phyloP scores from a whole-genome alignment of 2,329 filamentous ascomycete genomes.

The Stenocarpella maydis region DNA sequence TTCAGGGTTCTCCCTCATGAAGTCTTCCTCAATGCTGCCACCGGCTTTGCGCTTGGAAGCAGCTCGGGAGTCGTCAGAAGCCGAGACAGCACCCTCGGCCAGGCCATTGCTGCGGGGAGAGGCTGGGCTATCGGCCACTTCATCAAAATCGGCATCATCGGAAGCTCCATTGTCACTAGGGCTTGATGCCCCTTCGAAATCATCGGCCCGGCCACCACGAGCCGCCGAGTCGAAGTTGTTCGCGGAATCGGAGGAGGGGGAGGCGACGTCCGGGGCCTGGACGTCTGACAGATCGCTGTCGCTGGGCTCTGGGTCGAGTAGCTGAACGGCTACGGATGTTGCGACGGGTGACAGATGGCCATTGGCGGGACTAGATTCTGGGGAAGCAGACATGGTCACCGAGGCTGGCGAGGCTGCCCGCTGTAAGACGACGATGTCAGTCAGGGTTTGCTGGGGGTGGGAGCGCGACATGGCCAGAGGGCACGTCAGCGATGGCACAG shows the following conservation, averaged over 20 bases:
- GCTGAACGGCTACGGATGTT: conserved; percentile 51
- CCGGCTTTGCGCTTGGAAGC: conserved; percentile 76
- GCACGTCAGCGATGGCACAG: conserved; percentile 40
- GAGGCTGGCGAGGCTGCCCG: conserved; percentile 69
- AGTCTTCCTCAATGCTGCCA: conserved; percentile 75
- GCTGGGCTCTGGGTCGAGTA: conserved; percentile 59
- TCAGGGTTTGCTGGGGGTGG: conserved; percentile 47
- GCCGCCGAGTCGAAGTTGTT: conserved; percentile 48
- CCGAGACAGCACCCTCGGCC: conserved; percentile 65
- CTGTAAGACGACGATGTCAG: conserved; percentile 61
- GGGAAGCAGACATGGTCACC: conserved; percentile 70
- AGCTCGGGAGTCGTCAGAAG: conserved; percentile 73
- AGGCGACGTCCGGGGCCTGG: conserved; percentile 57
- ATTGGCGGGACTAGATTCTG: conserved; percentile 70
- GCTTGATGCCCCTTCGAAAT: conserved; percentile 55
- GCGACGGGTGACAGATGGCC: conserved; percentile 68
- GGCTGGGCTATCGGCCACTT: conserved; percentile 70
- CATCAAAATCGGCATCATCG: conserved; percentile 76
- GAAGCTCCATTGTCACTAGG: conserved; percentile 64
- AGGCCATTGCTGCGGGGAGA: conserved; percentile 56
- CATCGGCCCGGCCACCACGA: conserved; percentile 46
- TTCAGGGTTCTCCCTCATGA: conserved; percentile 90
- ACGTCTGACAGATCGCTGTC: conserved; percentile 82
- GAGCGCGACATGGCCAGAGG: conserved; percentile 38
- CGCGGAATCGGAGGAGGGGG: conserved; percentile 33